These are phyloP conservation scores for Penicillium sp. DNA, from an alignment of 2,329 filamentous ascomycete genomes.

Conservation along the genomic window DNA sequence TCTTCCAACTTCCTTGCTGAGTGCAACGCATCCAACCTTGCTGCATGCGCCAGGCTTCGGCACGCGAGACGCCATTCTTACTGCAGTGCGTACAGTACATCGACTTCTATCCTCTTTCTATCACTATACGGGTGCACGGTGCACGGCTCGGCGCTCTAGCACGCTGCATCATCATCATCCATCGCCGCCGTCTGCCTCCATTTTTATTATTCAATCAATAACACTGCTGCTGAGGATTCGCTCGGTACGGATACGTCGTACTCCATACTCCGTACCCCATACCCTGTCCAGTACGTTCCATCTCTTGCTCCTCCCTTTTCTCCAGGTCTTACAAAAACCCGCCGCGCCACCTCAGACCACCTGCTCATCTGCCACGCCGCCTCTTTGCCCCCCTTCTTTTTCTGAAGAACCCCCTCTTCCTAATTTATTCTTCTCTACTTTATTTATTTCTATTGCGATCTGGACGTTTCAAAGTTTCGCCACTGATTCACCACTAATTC, in stretches of 20 bases:
- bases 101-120: background rate
- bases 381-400: conserved; percentile 16
- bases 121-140: conserved; percentile 5
- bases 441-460: conserved; percentile 6
- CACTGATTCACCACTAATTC: background rate
- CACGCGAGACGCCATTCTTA: background rate
- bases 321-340: conserved; percentile 13
- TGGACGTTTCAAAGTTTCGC: background rate
- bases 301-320: background rate
- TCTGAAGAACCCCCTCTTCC: conserved; percentile 13
- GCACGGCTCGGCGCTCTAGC: conserved; percentile 12
- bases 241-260: background rate
- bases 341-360: conserved; percentile 13
- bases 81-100: too few relatives aligned
- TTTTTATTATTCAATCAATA: conserved; percentile 7
- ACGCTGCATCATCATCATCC: conserved; percentile 13
- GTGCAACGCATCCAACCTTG: background rate
- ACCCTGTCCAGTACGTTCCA: background rate
- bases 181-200: conserved; percentile 13
- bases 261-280: conserved; percentile 4
- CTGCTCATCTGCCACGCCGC: conserved; percentile 16
- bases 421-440: conserved; percentile 10
- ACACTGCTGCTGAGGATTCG: background rate
- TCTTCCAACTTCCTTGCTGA: background rate
- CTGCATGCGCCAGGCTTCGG: background rate